These are phyloP conservation scores for Ilex asprella DNA, from an alignment of 257 asterid species.

Conservation along the genomic window DNA sequence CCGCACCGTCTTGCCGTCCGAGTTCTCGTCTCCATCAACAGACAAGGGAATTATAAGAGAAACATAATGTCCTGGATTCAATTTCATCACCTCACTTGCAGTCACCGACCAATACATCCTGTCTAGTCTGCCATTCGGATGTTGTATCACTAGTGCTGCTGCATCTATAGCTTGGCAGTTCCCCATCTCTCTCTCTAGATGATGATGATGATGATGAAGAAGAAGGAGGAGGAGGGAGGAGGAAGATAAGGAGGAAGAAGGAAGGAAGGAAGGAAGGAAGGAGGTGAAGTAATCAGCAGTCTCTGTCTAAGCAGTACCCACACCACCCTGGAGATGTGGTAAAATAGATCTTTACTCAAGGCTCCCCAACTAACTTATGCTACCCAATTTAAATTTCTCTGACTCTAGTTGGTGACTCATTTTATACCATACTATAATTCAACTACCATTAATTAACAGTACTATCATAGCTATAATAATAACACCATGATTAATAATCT, in stretches of 20 bases:
- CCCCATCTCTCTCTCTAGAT: slow-evolving; percentile 21
- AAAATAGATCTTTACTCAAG: background rate
- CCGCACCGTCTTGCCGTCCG: slow-evolving; percentile 30
- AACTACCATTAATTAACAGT: slow-evolving; percentile 2
- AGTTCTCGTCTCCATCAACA: slow-evolving; percentile 13
- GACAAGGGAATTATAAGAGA: slow-evolving; percentile 48
- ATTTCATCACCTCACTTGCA: slow-evolving; percentile 58
- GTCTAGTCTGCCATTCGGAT: slow-evolving; percentile 54
- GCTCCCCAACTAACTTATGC: slow-evolving; percentile 2
- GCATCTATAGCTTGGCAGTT: slow-evolving; percentile 70
- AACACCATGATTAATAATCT: too few relatives aligned
- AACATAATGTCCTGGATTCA: slow-evolving; percentile 60
- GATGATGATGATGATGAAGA: slow-evolving; percentile 18
- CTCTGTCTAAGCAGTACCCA: slow-evolving; percentile 17
- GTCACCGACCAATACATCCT: slow-evolving; percentile 46
- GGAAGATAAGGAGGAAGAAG: slow-evolving; percentile 12
- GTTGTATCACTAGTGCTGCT: slow-evolving; percentile 61
- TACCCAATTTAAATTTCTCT: background rate
- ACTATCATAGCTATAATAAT: background rate
- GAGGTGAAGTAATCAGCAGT: slow-evolving; percentile 13
- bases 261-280: slow-evolving; percentile 9
- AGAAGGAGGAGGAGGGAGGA: slow-evolving; percentile 11
- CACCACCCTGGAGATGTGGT: background rate
- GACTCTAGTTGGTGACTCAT: slow-evolving; percentile 6
- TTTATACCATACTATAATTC: slow-evolving; percentile 1